Conservation (phyloP, 2,329 filamentous ascomycete species). For the Colletotrichum caudatum region DNA sequence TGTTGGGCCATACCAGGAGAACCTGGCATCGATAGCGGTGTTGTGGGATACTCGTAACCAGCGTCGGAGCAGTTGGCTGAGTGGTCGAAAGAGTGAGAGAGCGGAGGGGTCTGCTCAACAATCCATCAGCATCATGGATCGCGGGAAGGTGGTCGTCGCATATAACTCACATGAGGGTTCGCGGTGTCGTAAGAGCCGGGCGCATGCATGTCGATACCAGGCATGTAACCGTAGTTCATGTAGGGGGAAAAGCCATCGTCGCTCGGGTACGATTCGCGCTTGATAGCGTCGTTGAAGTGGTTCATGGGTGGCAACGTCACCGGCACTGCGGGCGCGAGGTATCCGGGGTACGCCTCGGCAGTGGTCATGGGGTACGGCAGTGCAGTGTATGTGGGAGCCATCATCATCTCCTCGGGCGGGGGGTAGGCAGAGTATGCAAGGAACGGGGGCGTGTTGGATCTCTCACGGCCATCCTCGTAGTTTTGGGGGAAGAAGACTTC, state of each 20-base stretch:
- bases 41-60: constrained; percentile 74
- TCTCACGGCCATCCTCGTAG: constrained; percentile 72
- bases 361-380: constrained; percentile 65
- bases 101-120: constrained; percentile 76
- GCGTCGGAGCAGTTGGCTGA: constrained; percentile 73
- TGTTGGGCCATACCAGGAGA: constrained; percentile 68
- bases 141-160: constrained; percentile 57
- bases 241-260: constrained; percentile 73
- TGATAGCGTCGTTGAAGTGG: constrained; percentile 73
- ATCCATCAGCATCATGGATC: constrained; percentile 63
- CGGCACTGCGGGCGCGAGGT: constrained; percentile 66
- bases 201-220: constrained; percentile 72
- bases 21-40: constrained; percentile 78
- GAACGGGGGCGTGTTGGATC: constrained; percentile 78
- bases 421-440: constrained; percentile 77
- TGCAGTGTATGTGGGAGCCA: constrained; percentile 68
- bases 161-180: constrained; percentile 79
- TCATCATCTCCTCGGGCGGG: constrained; percentile 72
- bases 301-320: constrained; percentile 74
- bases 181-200: constrained; percentile 74
- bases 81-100: constrained; percentile 79
- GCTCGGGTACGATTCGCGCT: constrained; percentile 71
- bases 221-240: constrained; percentile 75
- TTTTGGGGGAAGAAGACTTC: constrained; percentile 72
- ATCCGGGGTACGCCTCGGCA: constrained; percentile 66